Percentiles rank a stretch among this genome's conserved stretches.
phyloP scores from a whole-genome alignment of 129 eudicot genomes.

The Solidago caesia region DNA sequence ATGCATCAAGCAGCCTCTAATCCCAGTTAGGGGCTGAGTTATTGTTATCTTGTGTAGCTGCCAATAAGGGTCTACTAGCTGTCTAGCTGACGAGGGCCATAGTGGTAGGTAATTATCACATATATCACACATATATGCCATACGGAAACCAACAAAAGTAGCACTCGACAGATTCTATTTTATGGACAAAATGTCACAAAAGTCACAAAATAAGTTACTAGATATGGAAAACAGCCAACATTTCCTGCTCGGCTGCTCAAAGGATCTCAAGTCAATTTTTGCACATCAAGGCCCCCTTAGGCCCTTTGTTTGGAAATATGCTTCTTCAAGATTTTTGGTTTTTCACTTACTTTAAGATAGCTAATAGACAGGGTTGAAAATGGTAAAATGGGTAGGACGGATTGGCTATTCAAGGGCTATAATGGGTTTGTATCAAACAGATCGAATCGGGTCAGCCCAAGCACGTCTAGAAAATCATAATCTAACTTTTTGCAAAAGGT shows the following conservation, averaged over 20 bases:
- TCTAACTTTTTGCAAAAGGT: not conserved
- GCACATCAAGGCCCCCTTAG: slow-evolving; percentile 13
- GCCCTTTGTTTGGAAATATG: not conserved
- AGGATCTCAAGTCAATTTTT: slow-evolving; percentile 19
- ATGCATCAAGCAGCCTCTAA: not conserved
- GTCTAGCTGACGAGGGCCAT: slow-evolving; percentile 16
- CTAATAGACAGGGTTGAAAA: not conserved
- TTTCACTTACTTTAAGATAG: not conserved
- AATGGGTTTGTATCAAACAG: not conserved
- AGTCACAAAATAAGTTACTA: not conserved
- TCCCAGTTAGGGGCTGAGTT: not conserved
- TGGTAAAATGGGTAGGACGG: not conserved
- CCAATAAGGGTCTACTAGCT: slow-evolving; percentile 10
- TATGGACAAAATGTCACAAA: slow-evolving; percentile 8
- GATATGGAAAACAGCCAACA: slow-evolving; percentile 19
- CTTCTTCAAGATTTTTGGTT: not conserved
- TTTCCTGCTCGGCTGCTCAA: slow-evolving; percentile 14
- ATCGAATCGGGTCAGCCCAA: not conserved
- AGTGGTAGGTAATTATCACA: slow-evolving; percentile 17
- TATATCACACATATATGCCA: slow-evolving; percentile 22
- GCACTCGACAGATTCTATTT: slow-evolving; percentile 8
- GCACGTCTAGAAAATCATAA: not conserved
- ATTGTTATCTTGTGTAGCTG: not conserved
- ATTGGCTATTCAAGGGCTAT: not conserved
- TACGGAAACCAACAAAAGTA: slow-evolving; percentile 21